These are phyloP conservation scores for Stagonosporopsis chrysanthemi DNA, from an alignment of 2,329 filamentous ascomycete species.

Conservation along the genomic window DNA sequence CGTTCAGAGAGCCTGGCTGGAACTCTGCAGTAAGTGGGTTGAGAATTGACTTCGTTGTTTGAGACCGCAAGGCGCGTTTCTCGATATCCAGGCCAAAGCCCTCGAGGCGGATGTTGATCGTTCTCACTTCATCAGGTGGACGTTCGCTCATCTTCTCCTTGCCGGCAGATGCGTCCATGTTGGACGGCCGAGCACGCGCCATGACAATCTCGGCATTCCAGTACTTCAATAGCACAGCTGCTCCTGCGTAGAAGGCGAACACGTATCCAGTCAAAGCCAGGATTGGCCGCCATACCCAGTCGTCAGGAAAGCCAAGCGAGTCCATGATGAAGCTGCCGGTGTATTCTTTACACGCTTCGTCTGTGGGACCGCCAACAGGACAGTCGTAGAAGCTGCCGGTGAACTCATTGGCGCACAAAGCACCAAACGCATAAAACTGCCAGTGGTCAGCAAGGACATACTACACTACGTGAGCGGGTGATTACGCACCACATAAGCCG, in stretches of 20 bases:
- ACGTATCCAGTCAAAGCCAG: constrained; percentile 68
- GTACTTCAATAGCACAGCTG: constrained; percentile 69
- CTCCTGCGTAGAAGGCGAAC: constrained; percentile 67
- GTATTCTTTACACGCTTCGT: constrained; percentile 73
- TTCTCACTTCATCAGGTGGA: constrained; percentile 62
- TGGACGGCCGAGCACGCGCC: constrained; percentile 63
- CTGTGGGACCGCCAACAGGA: constrained; percentile 67
- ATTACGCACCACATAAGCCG: constrained; percentile 60
- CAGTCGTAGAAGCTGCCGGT: constrained; percentile 76
- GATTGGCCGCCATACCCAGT: constrained; percentile 74
- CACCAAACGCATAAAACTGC: constrained; percentile 74
- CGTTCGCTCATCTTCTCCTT: constrained; percentile 72
- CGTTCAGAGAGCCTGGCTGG: constrained; percentile 71
- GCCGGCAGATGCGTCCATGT: constrained; percentile 69
- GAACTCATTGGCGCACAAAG: constrained; percentile 77
- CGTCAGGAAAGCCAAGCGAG: constrained; percentile 69
- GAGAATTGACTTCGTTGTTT: constrained; percentile 63
- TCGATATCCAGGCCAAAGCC: constrained; percentile 70
- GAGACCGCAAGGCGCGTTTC: constrained; percentile 64
- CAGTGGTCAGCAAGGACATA: background rate
- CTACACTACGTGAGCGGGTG: background rate
- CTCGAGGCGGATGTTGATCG: constrained; percentile 70
- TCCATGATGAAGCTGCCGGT: constrained; percentile 74
- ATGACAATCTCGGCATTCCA: constrained; percentile 74
- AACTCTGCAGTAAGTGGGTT: constrained; percentile 73